phyloP scores from a whole-genome alignment of 169 alveolate species.

The Eimeria sp. region DNA sequence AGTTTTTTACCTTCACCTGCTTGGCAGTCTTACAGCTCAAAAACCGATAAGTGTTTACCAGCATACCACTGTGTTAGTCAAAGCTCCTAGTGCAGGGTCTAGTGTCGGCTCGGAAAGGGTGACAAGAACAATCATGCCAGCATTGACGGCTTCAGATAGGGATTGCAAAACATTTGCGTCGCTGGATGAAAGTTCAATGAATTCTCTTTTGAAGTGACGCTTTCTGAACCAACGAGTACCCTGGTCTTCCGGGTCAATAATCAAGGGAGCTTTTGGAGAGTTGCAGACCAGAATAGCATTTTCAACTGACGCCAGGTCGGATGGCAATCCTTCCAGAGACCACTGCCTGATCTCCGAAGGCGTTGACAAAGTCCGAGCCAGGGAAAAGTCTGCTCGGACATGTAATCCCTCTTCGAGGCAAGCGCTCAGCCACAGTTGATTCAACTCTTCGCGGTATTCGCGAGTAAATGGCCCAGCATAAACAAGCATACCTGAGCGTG shows the following conservation, averaged over 20 bases:
- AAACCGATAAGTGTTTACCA: background rate
- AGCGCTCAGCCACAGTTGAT: constrained; percentile 87
- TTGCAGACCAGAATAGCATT: constrained; percentile 93
- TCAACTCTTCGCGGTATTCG: constrained; percentile 92
- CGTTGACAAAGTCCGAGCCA: constrained; percentile 93
- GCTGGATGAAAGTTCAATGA: constrained; percentile 9
- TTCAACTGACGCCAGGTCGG: constrained; percentile 92
- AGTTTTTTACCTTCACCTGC: background rate
- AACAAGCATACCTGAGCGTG: constrained; percentile 92
- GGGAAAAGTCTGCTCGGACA: constrained; percentile 88
- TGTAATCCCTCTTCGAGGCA: constrained; percentile 56
- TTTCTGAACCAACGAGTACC: constrained; percentile 96
- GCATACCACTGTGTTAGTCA: constrained; percentile 30
- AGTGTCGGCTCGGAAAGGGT: constrained; percentile 27
- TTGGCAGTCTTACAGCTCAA: background rate
- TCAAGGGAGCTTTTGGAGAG: constrained; percentile 67
- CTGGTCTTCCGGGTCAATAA: constrained; percentile 97
- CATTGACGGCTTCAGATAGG: constrained; percentile 48
- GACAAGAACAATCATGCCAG: constrained; percentile 69
- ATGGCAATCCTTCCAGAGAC: constrained; percentile 89
- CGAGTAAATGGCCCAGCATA: constrained; percentile 96
- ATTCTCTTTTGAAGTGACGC: constrained; percentile 27
- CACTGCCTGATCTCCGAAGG: constrained; percentile 93
- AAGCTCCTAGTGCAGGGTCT: constrained; percentile 55
- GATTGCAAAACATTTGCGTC: constrained; percentile 2